phyloP scores from a whole-genome alignment of 768 basidiomycete genomes.

The Tricholoma hemisulphureum region DNA sequence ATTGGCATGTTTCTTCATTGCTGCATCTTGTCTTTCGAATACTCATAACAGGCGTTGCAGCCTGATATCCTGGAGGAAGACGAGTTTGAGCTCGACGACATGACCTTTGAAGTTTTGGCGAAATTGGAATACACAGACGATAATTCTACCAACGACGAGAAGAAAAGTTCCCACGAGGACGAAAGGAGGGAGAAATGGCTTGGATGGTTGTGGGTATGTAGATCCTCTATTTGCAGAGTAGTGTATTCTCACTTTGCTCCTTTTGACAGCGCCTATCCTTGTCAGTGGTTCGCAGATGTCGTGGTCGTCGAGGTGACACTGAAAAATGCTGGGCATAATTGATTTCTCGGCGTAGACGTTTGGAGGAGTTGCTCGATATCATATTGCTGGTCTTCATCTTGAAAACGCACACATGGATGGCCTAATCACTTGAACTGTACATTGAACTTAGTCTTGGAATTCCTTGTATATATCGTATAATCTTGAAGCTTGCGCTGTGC shows the following conservation, averaged over 20 bases:
- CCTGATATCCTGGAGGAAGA: conserved; percentile 1
- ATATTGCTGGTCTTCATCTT: background rate
- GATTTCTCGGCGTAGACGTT: background rate
- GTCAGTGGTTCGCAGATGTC: background rate
- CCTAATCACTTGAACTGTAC: background rate
- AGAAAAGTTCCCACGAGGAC: background rate
- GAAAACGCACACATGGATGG: background rate
- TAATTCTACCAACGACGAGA: background rate
- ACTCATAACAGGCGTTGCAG: background rate
- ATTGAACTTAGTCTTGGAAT: background rate
- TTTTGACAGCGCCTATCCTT: background rate
- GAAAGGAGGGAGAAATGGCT: background rate
- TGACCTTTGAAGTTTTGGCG: background rate
- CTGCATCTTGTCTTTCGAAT: background rate
- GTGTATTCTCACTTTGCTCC: background rate
- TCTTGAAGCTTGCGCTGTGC: background rate
- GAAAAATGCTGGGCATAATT: background rate
- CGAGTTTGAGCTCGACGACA: background rate
- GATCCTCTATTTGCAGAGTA: background rate
- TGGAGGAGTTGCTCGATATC: background rate
- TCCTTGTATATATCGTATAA: background rate
- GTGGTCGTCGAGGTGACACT: background rate
- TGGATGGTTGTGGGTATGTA: background rate
- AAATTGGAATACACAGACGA: background rate
- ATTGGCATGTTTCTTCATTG: background rate